Conservation (phyloP, 345 rosid species). For the Cardamine occulta region DNA sequence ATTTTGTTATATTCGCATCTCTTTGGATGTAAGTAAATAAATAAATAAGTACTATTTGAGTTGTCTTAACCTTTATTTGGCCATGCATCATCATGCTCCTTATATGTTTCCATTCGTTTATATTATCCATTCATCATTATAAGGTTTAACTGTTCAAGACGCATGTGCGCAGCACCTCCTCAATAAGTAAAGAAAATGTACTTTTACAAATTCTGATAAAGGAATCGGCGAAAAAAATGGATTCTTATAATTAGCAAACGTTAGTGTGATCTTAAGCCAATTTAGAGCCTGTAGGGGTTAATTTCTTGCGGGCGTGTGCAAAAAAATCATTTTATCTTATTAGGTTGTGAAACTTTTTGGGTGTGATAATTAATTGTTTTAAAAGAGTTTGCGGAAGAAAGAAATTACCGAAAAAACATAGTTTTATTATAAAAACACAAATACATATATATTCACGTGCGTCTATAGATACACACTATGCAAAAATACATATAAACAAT, state of each 20-base stretch:
- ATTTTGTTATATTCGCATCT: slow-evolving; percentile 31
- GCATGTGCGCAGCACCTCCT: slow-evolving; percentile 40
- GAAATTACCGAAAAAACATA: not conserved
- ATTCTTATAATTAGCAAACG: slow-evolving; percentile 4
- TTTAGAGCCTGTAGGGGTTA: not conserved
- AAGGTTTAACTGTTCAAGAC: slow-evolving; percentile 14
- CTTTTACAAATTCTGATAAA: slow-evolving; percentile 10
- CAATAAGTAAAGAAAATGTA: slow-evolving; percentile 21
- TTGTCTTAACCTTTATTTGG: slow-evolving; percentile 42
- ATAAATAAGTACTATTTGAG: slow-evolving; percentile 11
- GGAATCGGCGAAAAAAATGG: not conserved
- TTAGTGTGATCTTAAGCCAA: slow-evolving; percentile 20
- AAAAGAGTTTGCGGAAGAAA: not conserved
- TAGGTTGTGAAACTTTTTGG: not conserved
- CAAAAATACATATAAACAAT: not conserved
- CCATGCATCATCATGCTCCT: slow-evolving; percentile 46
- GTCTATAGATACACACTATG: not conserved
- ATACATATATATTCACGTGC: not conserved
- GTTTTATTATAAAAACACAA: not conserved
- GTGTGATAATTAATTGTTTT: not conserved
- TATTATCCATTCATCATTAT: slow-evolving; percentile 40
- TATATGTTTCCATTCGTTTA: slow-evolving; percentile 39
- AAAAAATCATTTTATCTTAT: not conserved
- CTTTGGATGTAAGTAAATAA: slow-evolving; percentile 18
- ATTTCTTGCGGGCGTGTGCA: slow-evolving; percentile 12